Base-by-base conservation (phyloP, 2,329 filamentous ascomycete species). In the Fragosphaeria purpurea region DNA sequence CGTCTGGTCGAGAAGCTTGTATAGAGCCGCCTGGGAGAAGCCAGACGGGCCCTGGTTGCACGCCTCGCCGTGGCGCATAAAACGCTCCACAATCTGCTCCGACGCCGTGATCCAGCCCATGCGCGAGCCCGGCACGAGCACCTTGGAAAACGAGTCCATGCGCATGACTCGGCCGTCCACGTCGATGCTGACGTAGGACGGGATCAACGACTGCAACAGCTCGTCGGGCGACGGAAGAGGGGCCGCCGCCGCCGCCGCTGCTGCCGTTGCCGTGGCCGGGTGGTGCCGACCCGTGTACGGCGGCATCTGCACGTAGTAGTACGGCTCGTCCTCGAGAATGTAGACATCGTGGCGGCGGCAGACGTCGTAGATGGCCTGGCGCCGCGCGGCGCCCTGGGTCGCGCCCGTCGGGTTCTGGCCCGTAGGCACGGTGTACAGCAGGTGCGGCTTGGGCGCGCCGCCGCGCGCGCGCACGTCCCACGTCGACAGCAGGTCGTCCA, bases 101-200 rank as follows among this genome's bases (percentile, higher is more conserved):
- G 86, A 86, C 1, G 83, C 91, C 0, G 91, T 95, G 52, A 96
- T 77, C 91, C 93, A 98, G 41, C 90, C 90, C 41, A 85, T 69
- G 43, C 90, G 80, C 11, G 85, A 82, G 7, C 90, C 90, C 0
- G 91, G 90, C 0, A 88, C 77, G 35, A 95, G 75, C 1, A 95
- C 87, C 70, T 96, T 96, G 61, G 87, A 94, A 69, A 96, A 94
- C 0, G 88, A 95, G 64, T 96, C 90, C 67, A 96, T 77, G 38
- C 90, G 85, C 70, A 95, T 75, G 38, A 96, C 90, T 54, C 90
- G 85, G 7, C 90, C 91, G 64, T 95, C 89, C 1, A 79, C 74
- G 63, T 96, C 90, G 60, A 96, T 75, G 67, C 80, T 86, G 35
- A 95, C 74, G 50, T 85, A 80, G 2, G 85, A 85, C 0, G 89